Conservation (phyloP, 2,329 filamentous ascomycete species). For the Ophiostoma ulmi region DNA sequence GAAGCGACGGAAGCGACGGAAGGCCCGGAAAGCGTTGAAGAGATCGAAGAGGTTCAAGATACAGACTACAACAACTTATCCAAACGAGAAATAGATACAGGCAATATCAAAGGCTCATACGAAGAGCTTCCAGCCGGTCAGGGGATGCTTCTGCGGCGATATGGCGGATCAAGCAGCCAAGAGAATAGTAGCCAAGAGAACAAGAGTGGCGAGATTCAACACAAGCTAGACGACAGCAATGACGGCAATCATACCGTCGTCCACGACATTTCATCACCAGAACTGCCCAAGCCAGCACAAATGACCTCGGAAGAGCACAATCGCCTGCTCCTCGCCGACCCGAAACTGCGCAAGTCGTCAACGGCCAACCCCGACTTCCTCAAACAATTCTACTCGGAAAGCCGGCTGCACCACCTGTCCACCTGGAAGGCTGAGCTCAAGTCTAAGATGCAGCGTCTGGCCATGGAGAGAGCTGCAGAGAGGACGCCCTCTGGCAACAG, state of each 20-base stretch:
- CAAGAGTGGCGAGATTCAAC: not conserved
- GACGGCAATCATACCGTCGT: not conserved
- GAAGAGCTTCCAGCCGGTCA: slow-evolving; percentile 17
- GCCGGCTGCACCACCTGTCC: slow-evolving; percentile 87
- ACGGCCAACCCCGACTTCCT: slow-evolving; percentile 91
- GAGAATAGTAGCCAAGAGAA: not conserved
- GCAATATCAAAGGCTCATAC: slow-evolving; percentile 4
- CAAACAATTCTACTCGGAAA: slow-evolving; percentile 92
- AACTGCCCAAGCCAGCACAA: not conserved
- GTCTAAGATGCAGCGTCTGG: slow-evolving; percentile 74
- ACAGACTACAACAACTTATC: not conserved
- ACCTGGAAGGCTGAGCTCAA: slow-evolving; percentile 97
- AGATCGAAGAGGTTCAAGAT: not conserved
- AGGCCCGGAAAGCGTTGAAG: not conserved
- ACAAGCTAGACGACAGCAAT: not conserved
- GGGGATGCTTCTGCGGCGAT: not conserved
- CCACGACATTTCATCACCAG: not conserved
- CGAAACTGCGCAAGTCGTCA: slow-evolving; percentile 79
- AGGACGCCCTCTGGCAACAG: slow-evolving; percentile 8
- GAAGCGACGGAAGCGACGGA: not conserved
- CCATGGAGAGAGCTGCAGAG: slow-evolving; percentile 59
- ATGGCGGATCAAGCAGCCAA: not conserved
- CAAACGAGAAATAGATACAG: not conserved
- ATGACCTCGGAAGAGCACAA: slow-evolving; percentile 93
- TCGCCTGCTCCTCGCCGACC: slow-evolving; percentile 74